A percentile compares a stretch with the other conserved stretches of the same genome.
Evolutionary conservation across 1,139 yeast species (phyloP).

Genomic region (Kodamaea derodonti): DNA sequence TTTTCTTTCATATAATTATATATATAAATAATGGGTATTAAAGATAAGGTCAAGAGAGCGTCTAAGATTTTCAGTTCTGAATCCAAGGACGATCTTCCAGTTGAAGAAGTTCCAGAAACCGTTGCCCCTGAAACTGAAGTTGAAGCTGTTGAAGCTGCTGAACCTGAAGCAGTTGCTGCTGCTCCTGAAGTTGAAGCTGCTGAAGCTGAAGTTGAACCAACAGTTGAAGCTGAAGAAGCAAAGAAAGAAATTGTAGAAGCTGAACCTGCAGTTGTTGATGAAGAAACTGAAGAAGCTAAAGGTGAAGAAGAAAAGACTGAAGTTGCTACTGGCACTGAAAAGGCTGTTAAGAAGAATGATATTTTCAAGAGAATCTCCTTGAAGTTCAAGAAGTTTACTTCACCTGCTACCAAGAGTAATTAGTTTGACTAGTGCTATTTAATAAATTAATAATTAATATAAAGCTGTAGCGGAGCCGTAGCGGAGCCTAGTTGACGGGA

Average conservation of each 20-base stretch:
- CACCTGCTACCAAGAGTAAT: conserved; percentile 6
- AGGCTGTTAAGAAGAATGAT: conserved; percentile 44
- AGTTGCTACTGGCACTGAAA: conserved; percentile 20
- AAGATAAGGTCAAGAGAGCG: conserved; percentile 45
- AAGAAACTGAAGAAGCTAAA: conserved; percentile 5
- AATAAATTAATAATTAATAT: conserved; percentile 1
- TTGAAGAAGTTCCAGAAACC: conserved; percentile 9
- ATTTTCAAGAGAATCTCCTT: conserved; percentile 47
- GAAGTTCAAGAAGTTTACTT: conserved; percentile 42
- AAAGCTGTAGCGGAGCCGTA: too few relatives aligned
- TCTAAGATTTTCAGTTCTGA: conserved; percentile 37
- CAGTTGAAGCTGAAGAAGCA: conserved; percentile 6
- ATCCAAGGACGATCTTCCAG: conserved; percentile 25
- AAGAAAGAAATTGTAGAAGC: conserved; percentile 12
- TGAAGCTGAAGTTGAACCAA: conserved; percentile 4
- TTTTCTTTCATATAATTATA: not conserved
- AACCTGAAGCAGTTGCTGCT: conserved; percentile 9
- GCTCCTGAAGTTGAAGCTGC: conserved; percentile 6
- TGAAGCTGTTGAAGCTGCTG: conserved; percentile 11
- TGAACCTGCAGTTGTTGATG: conserved; percentile 10
- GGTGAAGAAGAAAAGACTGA: conserved; percentile 12
- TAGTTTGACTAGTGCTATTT: conserved; percentile 3
- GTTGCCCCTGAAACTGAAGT: conserved; percentile 13
- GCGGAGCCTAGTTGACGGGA: too few relatives aligned
- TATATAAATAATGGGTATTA: conserved; percentile 33